Percentiles rank a stretch among this genome's conserved stretches.
Evolutionary conservation across 2,329 filamentous ascomycete species (phyloP).

Genomic region (Fusarium papillatum): DNA sequence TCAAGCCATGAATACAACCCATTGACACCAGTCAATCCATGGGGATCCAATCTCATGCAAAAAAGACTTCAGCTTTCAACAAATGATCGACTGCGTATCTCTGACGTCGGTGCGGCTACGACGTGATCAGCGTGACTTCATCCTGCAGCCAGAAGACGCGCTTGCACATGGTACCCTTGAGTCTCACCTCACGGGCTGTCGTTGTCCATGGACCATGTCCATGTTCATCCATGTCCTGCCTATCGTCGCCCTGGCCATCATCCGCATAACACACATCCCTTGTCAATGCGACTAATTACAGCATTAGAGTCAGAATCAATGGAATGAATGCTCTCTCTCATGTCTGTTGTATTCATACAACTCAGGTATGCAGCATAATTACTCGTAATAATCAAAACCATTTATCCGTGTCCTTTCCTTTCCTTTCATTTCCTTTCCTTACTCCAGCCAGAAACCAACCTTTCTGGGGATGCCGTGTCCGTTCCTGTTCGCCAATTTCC

Average conservation of each 20-base stretch:
- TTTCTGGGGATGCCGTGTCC: conserved; percentile 27
- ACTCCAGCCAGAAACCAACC: conserved; percentile 29
- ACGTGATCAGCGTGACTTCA: conserved; percentile 43
- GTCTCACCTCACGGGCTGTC: background rate
- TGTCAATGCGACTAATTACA: conserved; percentile 37
- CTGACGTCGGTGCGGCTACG: conserved; percentile 34
- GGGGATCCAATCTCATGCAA: background rate
- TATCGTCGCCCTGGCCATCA: conserved; percentile 12
- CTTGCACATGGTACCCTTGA: conserved; percentile 40
- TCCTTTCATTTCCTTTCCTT: background rate
- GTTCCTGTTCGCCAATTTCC: conserved; percentile 24
- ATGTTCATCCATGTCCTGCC: background rate
- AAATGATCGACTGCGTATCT: conserved; percentile 16
- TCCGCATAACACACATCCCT: conserved; percentile 31
- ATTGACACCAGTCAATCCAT: background rate
- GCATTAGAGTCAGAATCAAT: background rate
- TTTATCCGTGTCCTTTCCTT: conserved; percentile 15
- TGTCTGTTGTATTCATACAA: conserved; percentile 39
- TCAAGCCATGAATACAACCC: background rate
- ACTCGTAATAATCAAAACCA: conserved; percentile 28
- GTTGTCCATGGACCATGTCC: background rate
- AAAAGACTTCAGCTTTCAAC: background rate
- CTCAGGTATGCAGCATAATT: conserved; percentile 38
- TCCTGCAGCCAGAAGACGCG: conserved; percentile 34
- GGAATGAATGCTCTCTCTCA: conserved; percentile 2